Evolutionary conservation across 352 stramenopile species (phyloP).

Genomic region (Pythium myriotylum): DNA sequence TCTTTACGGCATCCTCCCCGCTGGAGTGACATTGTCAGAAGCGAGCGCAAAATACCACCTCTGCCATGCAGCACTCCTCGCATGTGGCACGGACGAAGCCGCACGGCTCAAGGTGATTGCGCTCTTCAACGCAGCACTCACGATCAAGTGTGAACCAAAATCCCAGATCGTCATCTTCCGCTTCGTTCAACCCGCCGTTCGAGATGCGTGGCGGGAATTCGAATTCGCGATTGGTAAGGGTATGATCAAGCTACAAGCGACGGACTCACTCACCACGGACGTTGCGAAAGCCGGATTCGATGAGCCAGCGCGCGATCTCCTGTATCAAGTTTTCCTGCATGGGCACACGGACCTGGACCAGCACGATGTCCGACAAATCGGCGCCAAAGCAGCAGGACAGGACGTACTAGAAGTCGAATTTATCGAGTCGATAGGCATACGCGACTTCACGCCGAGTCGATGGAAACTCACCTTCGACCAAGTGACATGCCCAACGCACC

Average conservation of each 20-base stretch:
- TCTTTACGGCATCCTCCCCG: too few species aligned
- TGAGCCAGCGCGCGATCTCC: not conserved
- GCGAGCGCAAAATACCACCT: too few species aligned
- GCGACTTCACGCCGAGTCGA: conserved; percentile 25
- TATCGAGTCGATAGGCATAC: not conserved
- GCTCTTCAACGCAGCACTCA: not conserved
- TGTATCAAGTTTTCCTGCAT: not conserved
- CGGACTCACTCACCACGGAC: not conserved
- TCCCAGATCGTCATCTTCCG: not conserved
- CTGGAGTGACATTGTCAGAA: too few species aligned
- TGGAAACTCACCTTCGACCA: conserved; percentile 48
- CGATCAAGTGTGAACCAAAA: not conserved
- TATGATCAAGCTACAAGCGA: not conserved
- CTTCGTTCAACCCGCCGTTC: not conserved
- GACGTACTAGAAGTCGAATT: not conserved
- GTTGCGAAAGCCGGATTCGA: not conserved
- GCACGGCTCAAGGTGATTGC: too few species aligned
- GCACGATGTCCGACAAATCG: not conserved
- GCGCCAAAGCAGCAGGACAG: too few species aligned
- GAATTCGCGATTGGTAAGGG: not conserved
- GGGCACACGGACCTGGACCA: not conserved
- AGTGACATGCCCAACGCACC: not conserved
- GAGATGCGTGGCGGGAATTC: not conserved
- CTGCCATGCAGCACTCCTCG: too few species aligned
- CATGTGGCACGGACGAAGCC: too few species aligned